These are phyloP conservation scores for Medicago truncatula DNA, from an alignment of 306 rosid genomes.

Conservation along the genomic window DNA sequence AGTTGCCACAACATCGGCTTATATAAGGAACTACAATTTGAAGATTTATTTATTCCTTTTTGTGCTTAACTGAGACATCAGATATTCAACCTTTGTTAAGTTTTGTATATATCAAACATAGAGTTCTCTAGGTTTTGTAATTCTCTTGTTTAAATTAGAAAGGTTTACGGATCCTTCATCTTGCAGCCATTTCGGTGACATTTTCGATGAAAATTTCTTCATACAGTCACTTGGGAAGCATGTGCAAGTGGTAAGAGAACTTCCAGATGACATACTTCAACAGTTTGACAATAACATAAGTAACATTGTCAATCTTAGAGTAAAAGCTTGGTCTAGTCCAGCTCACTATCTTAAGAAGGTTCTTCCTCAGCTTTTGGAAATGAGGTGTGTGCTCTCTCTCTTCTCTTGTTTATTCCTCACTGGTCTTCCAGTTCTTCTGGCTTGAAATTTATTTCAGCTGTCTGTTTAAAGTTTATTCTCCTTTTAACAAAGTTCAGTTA, in stretches of 20 bases:
- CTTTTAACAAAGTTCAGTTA: conserved; percentile 33
- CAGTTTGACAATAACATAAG: conserved; percentile 85
- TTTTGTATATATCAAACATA: conserved; percentile 21
- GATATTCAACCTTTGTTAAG: conserved; percentile 23
- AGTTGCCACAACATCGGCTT: conserved; percentile 11
- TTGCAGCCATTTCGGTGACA: conserved; percentile 84
- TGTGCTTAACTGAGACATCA: conserved; percentile 27
- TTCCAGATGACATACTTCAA: conserved; percentile 75
- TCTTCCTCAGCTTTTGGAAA: conserved; percentile 79
- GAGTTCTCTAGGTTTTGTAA: conserved; percentile 17
- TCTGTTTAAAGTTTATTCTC: conserved; percentile 30
- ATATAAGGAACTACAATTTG: conserved; percentile 26
- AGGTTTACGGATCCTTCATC: conserved; percentile 30
- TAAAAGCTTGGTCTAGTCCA: conserved; percentile 96
- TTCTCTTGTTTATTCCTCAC: conserved; percentile 32
- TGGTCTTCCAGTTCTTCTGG: conserved; percentile 28
- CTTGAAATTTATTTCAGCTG: conserved; percentile 24
- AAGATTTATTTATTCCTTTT: conserved; percentile 23
- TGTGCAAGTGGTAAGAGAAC: conserved; percentile 80
- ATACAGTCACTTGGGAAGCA: conserved; percentile 66
- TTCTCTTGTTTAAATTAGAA: conserved; percentile 25
- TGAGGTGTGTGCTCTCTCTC: conserved; percentile 64
- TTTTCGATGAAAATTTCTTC: conserved; percentile 92
- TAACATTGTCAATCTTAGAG: conserved; percentile 89
- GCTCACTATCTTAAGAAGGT: conserved; percentile 88